Percentiles rank a stretch among this genome's conserved stretches.
Conservation (phyloP, 495 filamentous ascomycete species). For the Daldinia grandis region DNA sequence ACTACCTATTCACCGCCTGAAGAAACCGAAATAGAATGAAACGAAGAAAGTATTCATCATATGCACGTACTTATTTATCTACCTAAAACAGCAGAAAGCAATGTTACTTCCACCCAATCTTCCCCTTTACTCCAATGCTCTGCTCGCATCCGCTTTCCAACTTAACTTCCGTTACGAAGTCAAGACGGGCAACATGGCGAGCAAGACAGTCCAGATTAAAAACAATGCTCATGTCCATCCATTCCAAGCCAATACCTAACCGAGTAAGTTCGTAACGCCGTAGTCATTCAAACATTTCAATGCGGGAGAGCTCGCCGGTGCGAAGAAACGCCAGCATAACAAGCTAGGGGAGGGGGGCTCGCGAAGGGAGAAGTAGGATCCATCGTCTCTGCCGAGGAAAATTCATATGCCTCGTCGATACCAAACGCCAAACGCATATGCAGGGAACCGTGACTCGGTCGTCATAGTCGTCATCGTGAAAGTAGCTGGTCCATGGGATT, state of each 20-base stretch:
- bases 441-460: conserved; percentile 42
- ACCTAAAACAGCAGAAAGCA: conserved; percentile 12
- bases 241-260: conserved; percentile 19
- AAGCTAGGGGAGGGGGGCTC: neutral
- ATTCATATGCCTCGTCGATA: conserved; percentile 33
- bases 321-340: conserved; percentile 4
- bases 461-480: conserved; percentile 49
- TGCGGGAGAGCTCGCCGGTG: conserved; percentile 1
- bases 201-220: conserved; percentile 23
- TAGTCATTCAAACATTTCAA: conserved; percentile 24
- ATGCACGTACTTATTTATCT: conserved; percentile 44
- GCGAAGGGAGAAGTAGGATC: conserved; percentile 27
- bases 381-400: conserved; percentile 17
- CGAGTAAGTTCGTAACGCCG: conserved; percentile 28
- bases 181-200: conserved; percentile 8
- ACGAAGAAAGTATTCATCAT: conserved; percentile 45
- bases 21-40: neutral
- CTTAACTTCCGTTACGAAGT: neutral
- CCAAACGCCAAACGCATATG: conserved; percentile 46
- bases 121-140: conserved; percentile 33
- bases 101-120: conserved; percentile 24
- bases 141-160: conserved; percentile 23
- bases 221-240: conserved; percentile 26
- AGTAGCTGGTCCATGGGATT: conserved; percentile 24
- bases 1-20: neutral